phyloP scores from a whole-genome alignment of 2,329 filamentous ascomycete genomes.

The Colletotrichum truncatum region DNA sequence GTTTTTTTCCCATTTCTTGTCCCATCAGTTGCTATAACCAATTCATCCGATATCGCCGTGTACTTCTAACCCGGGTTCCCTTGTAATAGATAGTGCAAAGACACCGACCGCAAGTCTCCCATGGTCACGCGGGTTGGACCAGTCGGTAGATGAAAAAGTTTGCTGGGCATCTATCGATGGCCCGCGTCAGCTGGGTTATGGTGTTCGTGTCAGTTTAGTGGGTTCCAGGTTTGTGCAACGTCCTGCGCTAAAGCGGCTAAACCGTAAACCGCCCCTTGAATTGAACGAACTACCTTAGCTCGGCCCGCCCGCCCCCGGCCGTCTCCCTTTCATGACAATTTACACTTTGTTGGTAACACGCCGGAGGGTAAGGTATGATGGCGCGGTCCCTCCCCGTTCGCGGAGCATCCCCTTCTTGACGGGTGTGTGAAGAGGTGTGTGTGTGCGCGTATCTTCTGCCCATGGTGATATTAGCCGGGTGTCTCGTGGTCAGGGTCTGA shows the following conservation, averaged over 20 bases:
- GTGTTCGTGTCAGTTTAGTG: constrained; percentile 19
- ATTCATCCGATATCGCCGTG: constrained; percentile 9
- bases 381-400: not conserved
- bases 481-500: constrained; percentile 1
- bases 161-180: not conserved
- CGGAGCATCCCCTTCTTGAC: not conserved
- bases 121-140: not conserved
- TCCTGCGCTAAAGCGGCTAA: constrained; percentile 19
- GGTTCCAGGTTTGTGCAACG: constrained; percentile 20
- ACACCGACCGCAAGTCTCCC: not conserved
- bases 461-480: not conserved
- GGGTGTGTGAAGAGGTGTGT: not conserved
- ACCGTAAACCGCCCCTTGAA: not conserved
- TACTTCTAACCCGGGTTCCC: not conserved
- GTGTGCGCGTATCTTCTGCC: not conserved
- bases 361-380: not conserved
- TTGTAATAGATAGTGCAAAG: not conserved
- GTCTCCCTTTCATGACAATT: not conserved
- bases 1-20: not conserved
- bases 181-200: not conserved
- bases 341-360: constrained; percentile 2
- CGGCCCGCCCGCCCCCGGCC: constrained; percentile 3
- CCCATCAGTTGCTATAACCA: not conserved
- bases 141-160: constrained; percentile 1
- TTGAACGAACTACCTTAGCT: constrained; percentile 9